These are phyloP conservation scores for Penicillium sp. DNA, from an alignment of 2,329 filamentous ascomycete species.

Conservation along the genomic window DNA sequence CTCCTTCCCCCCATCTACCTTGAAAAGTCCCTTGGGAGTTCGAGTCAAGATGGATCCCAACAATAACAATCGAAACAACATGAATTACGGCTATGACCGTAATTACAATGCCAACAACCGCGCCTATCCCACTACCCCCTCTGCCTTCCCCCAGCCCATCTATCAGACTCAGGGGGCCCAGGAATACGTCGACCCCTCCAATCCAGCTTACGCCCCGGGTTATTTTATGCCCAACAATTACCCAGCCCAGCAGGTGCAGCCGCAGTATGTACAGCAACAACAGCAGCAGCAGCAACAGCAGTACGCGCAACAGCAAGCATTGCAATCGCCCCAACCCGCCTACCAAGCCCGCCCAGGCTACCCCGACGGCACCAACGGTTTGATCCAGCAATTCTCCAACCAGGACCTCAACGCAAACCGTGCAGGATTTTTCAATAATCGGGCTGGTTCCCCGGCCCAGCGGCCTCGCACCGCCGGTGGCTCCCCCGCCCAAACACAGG, in stretches of 20 bases:
- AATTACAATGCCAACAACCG: slow-evolving; percentile 66
- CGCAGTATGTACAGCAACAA: slow-evolving; percentile 49
- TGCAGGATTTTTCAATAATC: slow-evolving; percentile 63
- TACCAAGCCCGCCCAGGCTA: slow-evolving; percentile 54
- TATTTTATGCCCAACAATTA: slow-evolving; percentile 67
- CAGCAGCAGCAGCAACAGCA: slow-evolving; percentile 50
- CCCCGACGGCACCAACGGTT: slow-evolving; percentile 80
- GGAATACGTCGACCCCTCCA: slow-evolving; percentile 58
- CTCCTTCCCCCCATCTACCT: slow-evolving; percentile 13
- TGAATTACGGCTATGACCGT: slow-evolving; percentile 57
- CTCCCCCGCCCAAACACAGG: slow-evolving; percentile 53
- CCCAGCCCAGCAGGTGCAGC: slow-evolving; percentile 47
- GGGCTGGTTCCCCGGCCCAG: slow-evolving; percentile 68
- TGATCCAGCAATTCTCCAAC: slow-evolving; percentile 95
- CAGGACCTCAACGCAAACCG: slow-evolving; percentile 82
- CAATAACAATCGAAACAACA: slow-evolving; percentile 48
- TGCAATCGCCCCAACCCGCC: slow-evolving; percentile 57
- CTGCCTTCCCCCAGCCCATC: slow-evolving; percentile 92
- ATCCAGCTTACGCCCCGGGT: slow-evolving; percentile 44
- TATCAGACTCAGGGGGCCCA: slow-evolving; percentile 61
- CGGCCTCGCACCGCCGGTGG: slow-evolving; percentile 79
- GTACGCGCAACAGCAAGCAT: slow-evolving; percentile 51
- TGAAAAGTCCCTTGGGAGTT: slow-evolving; percentile 8
- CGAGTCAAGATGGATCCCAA: slow-evolving; percentile 52
- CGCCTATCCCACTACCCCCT: slow-evolving; percentile 83